phyloP scores from a whole-genome alignment of 1,284 basidiomycete species.

The Porphyrellus sp. region DNA sequence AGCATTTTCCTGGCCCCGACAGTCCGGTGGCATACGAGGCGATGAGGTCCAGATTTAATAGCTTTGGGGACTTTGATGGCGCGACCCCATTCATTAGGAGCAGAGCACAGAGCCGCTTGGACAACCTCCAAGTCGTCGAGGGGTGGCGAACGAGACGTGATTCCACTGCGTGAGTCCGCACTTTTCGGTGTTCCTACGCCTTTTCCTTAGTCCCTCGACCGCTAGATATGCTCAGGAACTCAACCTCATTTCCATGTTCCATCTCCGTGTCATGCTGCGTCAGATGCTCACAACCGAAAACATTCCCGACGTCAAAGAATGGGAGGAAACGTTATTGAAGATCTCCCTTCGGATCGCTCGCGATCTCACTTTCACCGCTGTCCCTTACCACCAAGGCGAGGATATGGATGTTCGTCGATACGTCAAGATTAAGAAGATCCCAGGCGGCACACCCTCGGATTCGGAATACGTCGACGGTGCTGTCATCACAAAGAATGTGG shows the following conservation, averaged over 20 bases:
- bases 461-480: constrained; percentile 97
- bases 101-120: constrained; percentile 73
- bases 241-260: constrained; percentile 80
- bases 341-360: constrained; percentile 78
- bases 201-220: constrained; percentile 2
- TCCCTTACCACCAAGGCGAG: constrained; percentile 75
- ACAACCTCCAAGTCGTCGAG: constrained; percentile 54
- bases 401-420: constrained; percentile 95
- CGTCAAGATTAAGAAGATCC: constrained; percentile 98
- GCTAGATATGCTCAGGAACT: constrained; percentile 75
- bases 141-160: constrained; percentile 79
- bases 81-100: constrained; percentile 76
- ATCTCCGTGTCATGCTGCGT: constrained; percentile 83
- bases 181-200: not conserved
- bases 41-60: constrained; percentile 59
- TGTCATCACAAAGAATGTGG: constrained; percentile 97
- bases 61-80: constrained; percentile 65
- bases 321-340: constrained; percentile 81
- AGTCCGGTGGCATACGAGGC: constrained; percentile 51
- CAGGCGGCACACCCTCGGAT: constrained; percentile 87
- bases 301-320: constrained; percentile 76
- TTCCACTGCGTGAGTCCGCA: constrained; percentile 72
- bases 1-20: constrained; percentile 47
- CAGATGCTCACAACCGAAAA: constrained; percentile 81
- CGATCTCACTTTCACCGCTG: constrained; percentile 71